Conservation (phyloP, 768 basidiomycete species). For the Terana coerulea region DNA sequence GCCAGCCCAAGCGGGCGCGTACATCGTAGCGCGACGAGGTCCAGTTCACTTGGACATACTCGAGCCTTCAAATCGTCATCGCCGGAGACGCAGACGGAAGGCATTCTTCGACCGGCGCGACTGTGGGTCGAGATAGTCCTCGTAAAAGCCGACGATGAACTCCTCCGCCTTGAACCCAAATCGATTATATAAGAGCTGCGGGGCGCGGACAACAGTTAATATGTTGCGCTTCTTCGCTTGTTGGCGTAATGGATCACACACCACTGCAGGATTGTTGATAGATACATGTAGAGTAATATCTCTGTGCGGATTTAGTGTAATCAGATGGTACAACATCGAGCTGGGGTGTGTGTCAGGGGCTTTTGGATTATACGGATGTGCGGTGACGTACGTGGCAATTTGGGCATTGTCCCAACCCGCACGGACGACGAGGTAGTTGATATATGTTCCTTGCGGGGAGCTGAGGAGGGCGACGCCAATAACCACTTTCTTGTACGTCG, state of each 20-base stretch:
- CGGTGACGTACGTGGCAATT: constrained; percentile 60
- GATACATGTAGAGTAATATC: constrained; percentile 85
- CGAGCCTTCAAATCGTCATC: constrained; percentile 26
- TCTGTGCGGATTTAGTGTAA: constrained; percentile 63
- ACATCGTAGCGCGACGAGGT: constrained; percentile 3
- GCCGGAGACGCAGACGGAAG: constrained; percentile 70
- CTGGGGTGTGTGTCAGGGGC: constrained; percentile 36
- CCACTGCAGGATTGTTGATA: constrained; percentile 67
- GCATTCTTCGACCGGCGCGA: constrained; percentile 79
- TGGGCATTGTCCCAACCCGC: constrained; percentile 79
- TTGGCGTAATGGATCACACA: constrained; percentile 2
- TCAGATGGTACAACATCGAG: constrained; percentile 75
- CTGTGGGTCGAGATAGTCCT: constrained; percentile 66
- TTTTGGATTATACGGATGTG: not conserved
- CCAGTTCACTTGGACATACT: not conserved
- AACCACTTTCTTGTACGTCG: constrained; percentile 64
- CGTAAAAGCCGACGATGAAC: constrained; percentile 79
- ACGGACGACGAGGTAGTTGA: constrained; percentile 76
- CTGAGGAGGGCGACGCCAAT: constrained; percentile 74
- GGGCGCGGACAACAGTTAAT: not conserved
- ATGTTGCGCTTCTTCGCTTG: not conserved
- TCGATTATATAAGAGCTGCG: constrained; percentile 73
- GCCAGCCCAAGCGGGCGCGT: constrained; percentile 16
- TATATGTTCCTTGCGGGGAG: constrained; percentile 78
- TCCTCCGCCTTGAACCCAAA: constrained; percentile 89